Evolutionary conservation across 768 basidiomycete genomes (phyloP).

Genomic region (Suillus cothurnatus): DNA sequence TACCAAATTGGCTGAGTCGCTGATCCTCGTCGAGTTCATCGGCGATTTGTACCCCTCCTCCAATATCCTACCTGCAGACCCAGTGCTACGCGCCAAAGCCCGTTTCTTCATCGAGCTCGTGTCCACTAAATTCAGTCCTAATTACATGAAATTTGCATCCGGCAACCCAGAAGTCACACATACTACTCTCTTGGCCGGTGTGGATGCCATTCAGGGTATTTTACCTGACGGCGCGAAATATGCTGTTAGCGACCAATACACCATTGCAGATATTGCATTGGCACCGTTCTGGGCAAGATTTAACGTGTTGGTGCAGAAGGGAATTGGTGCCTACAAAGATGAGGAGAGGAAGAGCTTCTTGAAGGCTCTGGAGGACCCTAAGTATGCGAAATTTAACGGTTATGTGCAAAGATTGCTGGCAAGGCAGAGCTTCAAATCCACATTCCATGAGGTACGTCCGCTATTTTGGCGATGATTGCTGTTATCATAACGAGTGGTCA

Average conservation of each 20-base stretch:
- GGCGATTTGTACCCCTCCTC: slow-evolving; percentile 57
- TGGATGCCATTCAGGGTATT: slow-evolving; percentile 53
- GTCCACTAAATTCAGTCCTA: slow-evolving; percentile 45
- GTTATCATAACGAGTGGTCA: neutral
- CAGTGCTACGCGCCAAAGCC: slow-evolving; percentile 55
- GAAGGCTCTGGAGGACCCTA: slow-evolving; percentile 39
- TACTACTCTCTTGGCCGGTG: slow-evolving; percentile 35
- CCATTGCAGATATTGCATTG: slow-evolving; percentile 64
- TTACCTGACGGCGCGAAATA: slow-evolving; percentile 46
- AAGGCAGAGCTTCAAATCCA: slow-evolving; percentile 56
- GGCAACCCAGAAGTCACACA: neutral
- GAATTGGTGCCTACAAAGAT: slow-evolving; percentile 50
- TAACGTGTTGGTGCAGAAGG: slow-evolving; percentile 46
- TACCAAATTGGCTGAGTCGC: slow-evolving; percentile 63
- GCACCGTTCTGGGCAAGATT: slow-evolving; percentile 63
- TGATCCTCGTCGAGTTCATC: slow-evolving; percentile 66
- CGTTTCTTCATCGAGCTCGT: slow-evolving; percentile 66
- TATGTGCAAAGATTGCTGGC: slow-evolving; percentile 51
- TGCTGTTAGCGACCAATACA: slow-evolving; percentile 36
- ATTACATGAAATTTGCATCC: slow-evolving; percentile 2
- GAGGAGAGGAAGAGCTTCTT: slow-evolving; percentile 50
- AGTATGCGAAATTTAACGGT: slow-evolving; percentile 51
- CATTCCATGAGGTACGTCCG: slow-evolving; percentile 53
- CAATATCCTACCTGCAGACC: slow-evolving; percentile 54
- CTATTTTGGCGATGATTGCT: no score